Base-by-base conservation (phyloP, 129 eudicot species). In the Escallonia herrerae region DNA sequence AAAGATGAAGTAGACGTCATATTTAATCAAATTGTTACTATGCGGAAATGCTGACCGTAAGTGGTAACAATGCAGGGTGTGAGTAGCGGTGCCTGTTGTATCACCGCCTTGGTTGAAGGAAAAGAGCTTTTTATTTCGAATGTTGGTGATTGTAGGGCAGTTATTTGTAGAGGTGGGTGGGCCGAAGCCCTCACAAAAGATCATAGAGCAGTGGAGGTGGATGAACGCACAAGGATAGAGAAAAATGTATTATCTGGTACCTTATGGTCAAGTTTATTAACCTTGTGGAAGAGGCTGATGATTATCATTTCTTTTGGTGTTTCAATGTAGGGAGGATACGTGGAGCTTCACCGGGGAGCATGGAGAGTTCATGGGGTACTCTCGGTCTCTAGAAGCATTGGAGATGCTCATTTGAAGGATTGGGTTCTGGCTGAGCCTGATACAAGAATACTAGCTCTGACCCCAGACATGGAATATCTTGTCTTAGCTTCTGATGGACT, bases 291-390 rank as follows among this genome's bases (percentile, higher is more conserved):
- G 58, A 14, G 3, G 58, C 5, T 15, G 4, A 55, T 63, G 8
- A 63, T 42, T 58, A 15, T 57, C 2, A 66, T 37, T 22, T 5
- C 15, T n/a, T 45, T 58, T 64, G 4, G 13, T 39, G 39, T 55
- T 66, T 42, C 77, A 62, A 61, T 69, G 63, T 56, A 93, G 99
- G 96, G 99, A 7, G 99, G 99, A 69, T 93, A 77, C 75, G 93
- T 93, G 9, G 96, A 81, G 77, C 56, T 83, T 59, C 99, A 89
- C 73, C 76, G 89, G 5, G 99, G 99, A 71, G 80, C 91, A 39
- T 93, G 99, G 99, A 83, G 99, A 68, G 91, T 93, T 68, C 95
- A 88, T 40, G 98, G 98, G 50, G 72, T 85, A 48, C 87, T 93
- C 8, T 81, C 96, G 6, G 98, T 93, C 52, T 85, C 98, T 46